Evolutionary conservation across 345 rosid species (phyloP).

Genomic region (Salix koriyanagi): DNA sequence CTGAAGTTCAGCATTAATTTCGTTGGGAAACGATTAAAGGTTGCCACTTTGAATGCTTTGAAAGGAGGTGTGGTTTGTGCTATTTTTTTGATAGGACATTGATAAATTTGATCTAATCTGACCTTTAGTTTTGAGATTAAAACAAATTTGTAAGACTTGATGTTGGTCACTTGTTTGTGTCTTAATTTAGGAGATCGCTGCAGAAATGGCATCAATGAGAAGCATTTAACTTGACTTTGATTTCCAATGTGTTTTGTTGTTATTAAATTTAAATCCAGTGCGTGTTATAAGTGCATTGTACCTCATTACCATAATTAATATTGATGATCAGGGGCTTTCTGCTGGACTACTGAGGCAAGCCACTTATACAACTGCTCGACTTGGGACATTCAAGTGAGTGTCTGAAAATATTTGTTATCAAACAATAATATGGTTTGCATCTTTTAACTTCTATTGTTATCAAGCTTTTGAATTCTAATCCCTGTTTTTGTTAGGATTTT

Average conservation of each 20-base stretch:
- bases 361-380: conserved; percentile 95
- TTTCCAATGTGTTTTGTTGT: not conserved
- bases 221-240: not conserved
- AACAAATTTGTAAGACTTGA: not conserved
- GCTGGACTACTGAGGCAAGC: conserved; percentile 98
- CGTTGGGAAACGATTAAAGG: not conserved
- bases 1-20: not conserved
- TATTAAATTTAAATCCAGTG: not conserved
- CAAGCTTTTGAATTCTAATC: not conserved
- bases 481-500: conserved; percentile 50
- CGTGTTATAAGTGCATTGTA: not conserved
- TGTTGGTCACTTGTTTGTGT: not conserved
- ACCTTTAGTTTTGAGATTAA: not conserved
- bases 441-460: not conserved
- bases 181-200: not conserved
- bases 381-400: conserved; percentile 89
- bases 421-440: not conserved
- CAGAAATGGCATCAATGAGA: not conserved
- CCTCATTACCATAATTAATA: not conserved
- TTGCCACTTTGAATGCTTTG: not conserved
- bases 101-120: not conserved
- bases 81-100: not conserved
- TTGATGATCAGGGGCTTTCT: conserved; percentile 58
- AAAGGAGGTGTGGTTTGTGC: not conserved
- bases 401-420: not conserved